These are phyloP conservation scores for Cenchrus fungigraminus DNA, from an alignment of 176 grass and related monocot genomes.

Conservation along the genomic window DNA sequence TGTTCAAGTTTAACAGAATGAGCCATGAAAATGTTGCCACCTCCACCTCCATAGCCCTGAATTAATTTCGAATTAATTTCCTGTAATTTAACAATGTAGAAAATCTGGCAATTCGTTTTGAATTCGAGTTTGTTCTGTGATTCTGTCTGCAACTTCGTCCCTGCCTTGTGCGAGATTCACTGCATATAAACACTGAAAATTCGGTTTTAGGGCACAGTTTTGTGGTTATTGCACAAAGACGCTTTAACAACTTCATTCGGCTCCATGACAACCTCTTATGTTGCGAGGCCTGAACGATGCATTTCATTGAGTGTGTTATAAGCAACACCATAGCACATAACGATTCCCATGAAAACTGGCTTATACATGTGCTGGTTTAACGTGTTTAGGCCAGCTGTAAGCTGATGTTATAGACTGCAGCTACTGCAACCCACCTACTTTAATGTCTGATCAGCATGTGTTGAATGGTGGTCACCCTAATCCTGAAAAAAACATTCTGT, in stretches of 20 bases:
- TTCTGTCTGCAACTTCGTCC: neutral
- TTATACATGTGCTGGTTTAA: neutral
- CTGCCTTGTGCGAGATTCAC: neutral
- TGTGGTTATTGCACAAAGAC: neutral
- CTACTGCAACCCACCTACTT: neutral
- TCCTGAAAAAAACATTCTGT: neutral
- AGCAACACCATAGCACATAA: neutral
- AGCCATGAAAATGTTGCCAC: neutral
- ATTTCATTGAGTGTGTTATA: neutral
- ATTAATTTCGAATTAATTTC: constrained; percentile 1
- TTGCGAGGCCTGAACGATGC: neutral
- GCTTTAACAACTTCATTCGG: neutral
- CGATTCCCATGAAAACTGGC: neutral
- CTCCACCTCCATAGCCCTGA: neutral
- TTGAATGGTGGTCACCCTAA: neutral
- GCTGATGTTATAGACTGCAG: neutral
- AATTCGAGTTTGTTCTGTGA: neutral
- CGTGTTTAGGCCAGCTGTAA: neutral
- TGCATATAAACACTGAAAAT: neutral
- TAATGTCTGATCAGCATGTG: neutral
- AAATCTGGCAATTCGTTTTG: neutral
- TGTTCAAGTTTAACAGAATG: neutral
- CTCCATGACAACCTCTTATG: neutral
- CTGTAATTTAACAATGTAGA: constrained; percentile 5
- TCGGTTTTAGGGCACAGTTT: neutral